Evolutionary conservation across 1,284 basidiomycete species (phyloP), one percentile per base, ranked within the genome.

Genomic region (Sutorius eximius): DNA sequence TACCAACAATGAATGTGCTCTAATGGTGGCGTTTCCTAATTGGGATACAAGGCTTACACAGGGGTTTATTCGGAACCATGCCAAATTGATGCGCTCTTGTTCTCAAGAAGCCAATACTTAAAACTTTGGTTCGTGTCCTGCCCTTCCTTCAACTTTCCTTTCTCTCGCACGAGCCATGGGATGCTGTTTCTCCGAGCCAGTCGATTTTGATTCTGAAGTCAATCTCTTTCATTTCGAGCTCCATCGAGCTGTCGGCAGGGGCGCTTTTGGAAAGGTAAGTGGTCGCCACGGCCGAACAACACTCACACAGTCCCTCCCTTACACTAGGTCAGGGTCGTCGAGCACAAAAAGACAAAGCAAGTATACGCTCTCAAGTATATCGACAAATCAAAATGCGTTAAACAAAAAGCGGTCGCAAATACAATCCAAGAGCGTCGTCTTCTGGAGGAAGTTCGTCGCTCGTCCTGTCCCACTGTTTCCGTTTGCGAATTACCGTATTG

Each of bases 331-430:
- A 86, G 95, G 66, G 93, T 98, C 29, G 93, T 98, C 53, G 93
- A 97, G 73, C 95, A 98, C 77, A 98, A 96, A 71, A 86, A 89
- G 72, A 86, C 91, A 5, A 95, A 95, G 70, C 87, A 93, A 61
- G 78, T 98, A 1, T 98, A 94, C 69, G 95, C 95, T 16, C 86
- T 98, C 74, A 98, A 98, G 70, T 98, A 98, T 75, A 96, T 98
- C 77, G 95, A 98, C 76, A 98, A 98, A 74, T 81, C 89, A 44
- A 81, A 86, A 72, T 96, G 94, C 73, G 88, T 95, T 61, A 90
- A 89, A 73, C 93, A 95, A 79, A 92, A 89, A 71, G 93, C 95
- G 6, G 85, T 96, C 7, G 91, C 92, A 36, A 97, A 98, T 71
- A 91, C 94, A 65, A 92, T 98, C 51, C 95, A 98, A 73, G 95